A percentile compares a stretch with the other conserved stretches of the same genome.
Conservation (phyloP, 192 early-diverging fungal species). For the Endogone sp. region DNA sequence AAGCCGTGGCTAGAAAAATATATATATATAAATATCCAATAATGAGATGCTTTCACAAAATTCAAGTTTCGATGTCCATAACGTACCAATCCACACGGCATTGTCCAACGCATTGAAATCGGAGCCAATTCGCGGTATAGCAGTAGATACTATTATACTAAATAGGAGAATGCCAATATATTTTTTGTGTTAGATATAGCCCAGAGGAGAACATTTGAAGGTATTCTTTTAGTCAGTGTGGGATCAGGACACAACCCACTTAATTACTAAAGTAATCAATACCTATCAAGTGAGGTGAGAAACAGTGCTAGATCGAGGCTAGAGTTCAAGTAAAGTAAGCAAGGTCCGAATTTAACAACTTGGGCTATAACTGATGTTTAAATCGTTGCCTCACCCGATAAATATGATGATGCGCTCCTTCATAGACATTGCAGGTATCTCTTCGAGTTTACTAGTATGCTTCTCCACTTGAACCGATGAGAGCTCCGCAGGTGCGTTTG, state of each 20-base stretch:
- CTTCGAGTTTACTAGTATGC: background rate
- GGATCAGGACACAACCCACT: no score
- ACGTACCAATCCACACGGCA: slow-evolving; percentile 69
- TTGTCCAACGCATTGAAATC: slow-evolving; percentile 63
- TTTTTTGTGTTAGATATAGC: no score
- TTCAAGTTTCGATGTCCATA: background rate
- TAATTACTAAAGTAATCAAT: background rate
- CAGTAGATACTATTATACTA: slow-evolving; percentile 73
- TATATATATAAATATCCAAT: no score
- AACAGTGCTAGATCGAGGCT: background rate
- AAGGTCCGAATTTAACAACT: background rate
- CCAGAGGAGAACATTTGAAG: no score
- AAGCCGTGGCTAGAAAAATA: background rate
- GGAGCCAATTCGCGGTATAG: slow-evolving; percentile 62
- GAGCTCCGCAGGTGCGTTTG: background rate
- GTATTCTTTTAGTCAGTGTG: no score
- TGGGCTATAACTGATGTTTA: background rate
- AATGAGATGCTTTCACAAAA: background rate
- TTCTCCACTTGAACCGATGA: background rate
- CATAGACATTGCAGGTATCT: background rate
- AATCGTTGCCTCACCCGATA: background rate
- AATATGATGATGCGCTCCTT: background rate
- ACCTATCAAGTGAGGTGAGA: background rate
- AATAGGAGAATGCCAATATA: background rate
- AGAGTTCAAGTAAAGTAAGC: background rate